These are phyloP conservation scores for Achaetomium macrosporum DNA, from an alignment of 2,329 filamentous ascomycete genomes.

Conservation along the genomic window DNA sequence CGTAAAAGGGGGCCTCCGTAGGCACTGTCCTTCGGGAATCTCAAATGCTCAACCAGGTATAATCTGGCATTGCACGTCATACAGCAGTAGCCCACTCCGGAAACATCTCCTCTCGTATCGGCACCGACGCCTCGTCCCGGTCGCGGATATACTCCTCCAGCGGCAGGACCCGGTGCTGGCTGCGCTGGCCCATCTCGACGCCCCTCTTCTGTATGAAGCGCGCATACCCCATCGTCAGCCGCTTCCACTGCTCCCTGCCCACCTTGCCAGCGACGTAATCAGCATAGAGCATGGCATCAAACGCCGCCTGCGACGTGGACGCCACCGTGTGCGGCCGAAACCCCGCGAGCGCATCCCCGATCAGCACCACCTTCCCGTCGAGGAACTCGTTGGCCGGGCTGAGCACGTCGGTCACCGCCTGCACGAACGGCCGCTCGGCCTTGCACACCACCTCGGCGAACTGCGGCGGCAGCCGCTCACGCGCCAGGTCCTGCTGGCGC, in stretches of 20 bases:
- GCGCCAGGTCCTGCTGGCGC: constrained; percentile 30
- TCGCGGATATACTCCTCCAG: constrained; percentile 31
- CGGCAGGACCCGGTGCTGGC: constrained; percentile 29
- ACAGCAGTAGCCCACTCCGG: constrained; percentile 30
- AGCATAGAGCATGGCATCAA: constrained; percentile 32
- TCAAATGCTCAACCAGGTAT: no score
- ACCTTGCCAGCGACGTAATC: constrained; percentile 31
- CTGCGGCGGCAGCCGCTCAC: constrained; percentile 32
- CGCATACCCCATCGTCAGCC: constrained; percentile 32
- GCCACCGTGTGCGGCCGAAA: constrained; percentile 41
- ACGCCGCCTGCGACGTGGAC: constrained; percentile 30
- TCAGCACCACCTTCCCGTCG: constrained; percentile 34
- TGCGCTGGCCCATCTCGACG: constrained; percentile 32
- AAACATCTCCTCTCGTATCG: constrained; percentile 29
- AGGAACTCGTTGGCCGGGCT: constrained; percentile 32
- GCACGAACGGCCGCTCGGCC: constrained; percentile 37
- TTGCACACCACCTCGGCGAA: constrained; percentile 37
- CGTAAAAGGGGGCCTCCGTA: no score
- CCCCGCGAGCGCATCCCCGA: constrained; percentile 40
- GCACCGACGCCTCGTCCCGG: constrained; percentile 31
- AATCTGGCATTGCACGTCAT: no score
- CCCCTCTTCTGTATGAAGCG: constrained; percentile 31
- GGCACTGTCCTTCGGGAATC: no score
- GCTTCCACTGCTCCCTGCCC: constrained; percentile 30
- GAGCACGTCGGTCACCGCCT: constrained; percentile 36